Percentiles rank a stretch among this genome's conserved stretches.
Conservation (phyloP, 2,329 filamentous ascomycete genomes). For the Dactylellina sp. region DNA sequence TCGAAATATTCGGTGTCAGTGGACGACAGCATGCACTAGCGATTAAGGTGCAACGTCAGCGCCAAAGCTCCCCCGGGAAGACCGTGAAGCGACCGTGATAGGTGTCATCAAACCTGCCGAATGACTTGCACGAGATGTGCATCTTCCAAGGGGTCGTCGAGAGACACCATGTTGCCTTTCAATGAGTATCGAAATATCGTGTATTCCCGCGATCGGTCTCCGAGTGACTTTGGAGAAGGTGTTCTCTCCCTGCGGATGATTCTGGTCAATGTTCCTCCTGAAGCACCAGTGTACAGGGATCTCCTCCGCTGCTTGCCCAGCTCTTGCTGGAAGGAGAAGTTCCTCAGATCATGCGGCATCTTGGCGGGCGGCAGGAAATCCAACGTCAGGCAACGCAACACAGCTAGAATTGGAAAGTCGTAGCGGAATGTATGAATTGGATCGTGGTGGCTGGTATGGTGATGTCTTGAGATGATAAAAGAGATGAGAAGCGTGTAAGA, state of each 20-base stretch:
- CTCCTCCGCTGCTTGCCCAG: constrained; percentile 30
- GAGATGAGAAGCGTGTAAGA: not conserved
- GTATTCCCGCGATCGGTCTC: constrained; percentile 68
- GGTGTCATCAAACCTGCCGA: constrained; percentile 58
- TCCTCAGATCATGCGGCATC: constrained; percentile 51
- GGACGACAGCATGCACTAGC: constrained; percentile 88
- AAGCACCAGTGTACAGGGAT: constrained; percentile 46
- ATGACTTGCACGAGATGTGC: constrained; percentile 52
- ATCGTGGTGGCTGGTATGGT: constrained; percentile 1
- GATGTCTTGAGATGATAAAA: not conserved
- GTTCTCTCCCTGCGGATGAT: constrained; percentile 47
- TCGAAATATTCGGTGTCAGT: constrained; percentile 95
- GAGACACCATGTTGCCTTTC: constrained; percentile 58
- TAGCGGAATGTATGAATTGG: not conserved
- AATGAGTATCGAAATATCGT: constrained; percentile 67
- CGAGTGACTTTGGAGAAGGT: constrained; percentile 57
- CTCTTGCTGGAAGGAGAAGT: constrained; percentile 54
- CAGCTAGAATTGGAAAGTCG: constrained; percentile 8
- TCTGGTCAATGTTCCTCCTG: constrained; percentile 14
- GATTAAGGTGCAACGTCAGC: constrained; percentile 40
- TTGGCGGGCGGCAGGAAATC: constrained; percentile 43
- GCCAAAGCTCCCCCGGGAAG: constrained; percentile 26
- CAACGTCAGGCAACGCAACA: constrained; percentile 53
- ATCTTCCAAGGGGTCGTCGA: constrained; percentile 38
- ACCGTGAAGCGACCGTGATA: constrained; percentile 3